phyloP scores from a whole-genome alignment of 495 filamentous ascomycete species.

The Aspergillus ostianus region DNA sequence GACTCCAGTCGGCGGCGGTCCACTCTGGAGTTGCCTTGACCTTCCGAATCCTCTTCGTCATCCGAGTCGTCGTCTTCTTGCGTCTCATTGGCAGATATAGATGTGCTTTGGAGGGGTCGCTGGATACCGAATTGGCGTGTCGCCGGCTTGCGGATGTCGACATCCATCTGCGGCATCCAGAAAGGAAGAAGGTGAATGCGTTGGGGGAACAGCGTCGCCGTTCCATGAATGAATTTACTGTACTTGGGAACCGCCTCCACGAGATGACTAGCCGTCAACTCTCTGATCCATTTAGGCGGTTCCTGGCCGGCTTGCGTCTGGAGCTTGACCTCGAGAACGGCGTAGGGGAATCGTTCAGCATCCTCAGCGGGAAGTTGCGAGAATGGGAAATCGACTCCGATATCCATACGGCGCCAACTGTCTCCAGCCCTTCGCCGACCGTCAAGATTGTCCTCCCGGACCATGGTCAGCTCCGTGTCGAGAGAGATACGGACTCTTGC shows the following conservation, averaged over 20 bases:
- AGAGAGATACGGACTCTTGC: constrained; percentile 95
- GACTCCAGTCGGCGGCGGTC: not conserved
- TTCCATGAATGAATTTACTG: constrained; percentile 98
- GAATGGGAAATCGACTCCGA: constrained; percentile 95
- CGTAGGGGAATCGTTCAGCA: constrained; percentile 90
- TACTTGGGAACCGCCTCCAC: constrained; percentile 99
- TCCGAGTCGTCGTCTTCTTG: constrained; percentile 62
- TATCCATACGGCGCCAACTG: constrained; percentile 97
- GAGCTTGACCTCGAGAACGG: constrained; percentile 94
- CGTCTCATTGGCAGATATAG: constrained; percentile 68
- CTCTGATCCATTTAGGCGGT: constrained; percentile 92
- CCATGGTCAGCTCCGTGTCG: constrained; percentile 93
- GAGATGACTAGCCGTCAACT: constrained; percentile 86
- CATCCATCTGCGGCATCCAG: constrained; percentile 98
- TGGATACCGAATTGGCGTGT: constrained; percentile 86
- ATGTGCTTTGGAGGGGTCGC: constrained; percentile 69
- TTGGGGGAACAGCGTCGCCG: constrained; percentile 78
- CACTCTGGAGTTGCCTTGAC: constrained; percentile 10
- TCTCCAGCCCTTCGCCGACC: constrained; percentile 70
- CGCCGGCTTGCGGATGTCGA: constrained; percentile 92
- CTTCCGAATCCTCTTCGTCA: constrained; percentile 57
- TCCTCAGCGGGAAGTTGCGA: constrained; percentile 81
- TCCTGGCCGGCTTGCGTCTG: constrained; percentile 97
- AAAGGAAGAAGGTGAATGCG: constrained; percentile 89
- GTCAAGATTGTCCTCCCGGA: constrained; percentile 92